Evolutionary conservation across 352 stramenopile genomes (phyloP), one percentile per base, ranked within the genome.

Genomic region (Globisporangium perplexum): DNA sequence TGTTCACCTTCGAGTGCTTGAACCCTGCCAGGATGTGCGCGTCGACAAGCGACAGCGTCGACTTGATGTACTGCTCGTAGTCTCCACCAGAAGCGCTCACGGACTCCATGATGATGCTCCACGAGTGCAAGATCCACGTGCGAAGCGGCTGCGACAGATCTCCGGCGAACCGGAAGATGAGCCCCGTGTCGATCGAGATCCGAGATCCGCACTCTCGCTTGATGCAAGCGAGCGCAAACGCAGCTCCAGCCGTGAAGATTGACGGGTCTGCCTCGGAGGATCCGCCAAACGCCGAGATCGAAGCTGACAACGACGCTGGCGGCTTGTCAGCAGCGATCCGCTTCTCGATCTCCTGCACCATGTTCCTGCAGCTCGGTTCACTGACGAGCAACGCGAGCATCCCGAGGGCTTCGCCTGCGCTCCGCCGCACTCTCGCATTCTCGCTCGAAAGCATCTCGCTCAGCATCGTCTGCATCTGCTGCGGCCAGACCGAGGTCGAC

Each of bases 91-190:
- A 83, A 3, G 79, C 71, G 46, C 72, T 84, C 14, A 90, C 77
- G 2, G 78, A 91, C 58, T 93, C 80, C 28, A 95, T 68, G 31
- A 95, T 75, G 42, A 93, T 82, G 52, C 81, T 83, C 84, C 84
- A 95, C 18, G 82, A 74, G 61, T 93, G 77, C 45, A 95, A 56
- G 46, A 90, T 86, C 84, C 82, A 95, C 14, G 80, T 88, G 12
- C 84, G 81, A n/a, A 93, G 36, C 23, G 84, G 84, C 51, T 95
- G 83, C 8, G 67, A 71, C 26, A 77, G 76, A 31, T 93, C 82
- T 3, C 70, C 63, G 1, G 75, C 74, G 63, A 91, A 81, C 0
- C 73, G 66, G 38, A 89, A 88, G 54, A 95, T 84, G 17, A 95
- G 61, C 7, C 67, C 68, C 3, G 80, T 86, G 51, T 95, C 83